phyloP scores from a whole-genome alignment of 257 asterid species.

The Scutellaria barbata region DNA sequence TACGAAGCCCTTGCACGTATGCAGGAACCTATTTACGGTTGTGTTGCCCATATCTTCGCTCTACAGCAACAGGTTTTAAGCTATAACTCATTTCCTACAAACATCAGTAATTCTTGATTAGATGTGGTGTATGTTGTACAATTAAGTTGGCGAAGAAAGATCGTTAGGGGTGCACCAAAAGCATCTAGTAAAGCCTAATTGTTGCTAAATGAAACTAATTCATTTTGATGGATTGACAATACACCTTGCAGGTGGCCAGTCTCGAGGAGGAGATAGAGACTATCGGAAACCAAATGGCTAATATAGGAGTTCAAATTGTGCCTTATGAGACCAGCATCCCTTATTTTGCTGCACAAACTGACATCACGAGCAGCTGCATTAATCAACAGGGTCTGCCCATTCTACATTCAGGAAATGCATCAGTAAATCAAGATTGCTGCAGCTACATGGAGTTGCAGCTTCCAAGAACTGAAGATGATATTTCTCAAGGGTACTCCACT shows the following conservation, averaged over 20 bases:
- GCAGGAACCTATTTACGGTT: slow-evolving; percentile 75
- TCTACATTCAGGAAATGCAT: slow-evolving; percentile 26
- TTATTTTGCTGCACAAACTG: slow-evolving; percentile 25
- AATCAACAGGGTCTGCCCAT: slow-evolving; percentile 20
- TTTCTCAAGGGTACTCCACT: slow-evolving; percentile 23
- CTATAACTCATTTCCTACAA: slow-evolving; percentile 8
- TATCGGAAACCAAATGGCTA: slow-evolving; percentile 54
- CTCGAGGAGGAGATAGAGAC: slow-evolving; percentile 66
- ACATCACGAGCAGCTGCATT: slow-evolving; percentile 9
- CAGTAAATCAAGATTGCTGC: slow-evolving; percentile 33
- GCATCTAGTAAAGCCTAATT: too few relatives aligned
- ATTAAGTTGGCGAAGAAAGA: neutral
- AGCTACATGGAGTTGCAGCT: slow-evolving; percentile 33
- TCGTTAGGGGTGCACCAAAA: neutral
- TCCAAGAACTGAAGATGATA: slow-evolving; percentile 34
- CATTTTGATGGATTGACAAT: neutral
- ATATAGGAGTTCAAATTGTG: slow-evolving; percentile 26
- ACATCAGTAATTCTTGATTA: neutral
- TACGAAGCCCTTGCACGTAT: slow-evolving; percentile 74
- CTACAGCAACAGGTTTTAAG: slow-evolving; percentile 65
- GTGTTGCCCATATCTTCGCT: slow-evolving; percentile 67
- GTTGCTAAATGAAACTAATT: slow-evolving; percentile 1
- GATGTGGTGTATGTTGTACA: neutral
- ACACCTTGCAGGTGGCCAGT: slow-evolving; percentile 60
- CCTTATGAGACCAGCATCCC: slow-evolving; percentile 18